These are phyloP conservation scores for Scedosporium aurantiacum DNA, from an alignment of 2,329 filamentous ascomycete genomes.

Conservation along the genomic window DNA sequence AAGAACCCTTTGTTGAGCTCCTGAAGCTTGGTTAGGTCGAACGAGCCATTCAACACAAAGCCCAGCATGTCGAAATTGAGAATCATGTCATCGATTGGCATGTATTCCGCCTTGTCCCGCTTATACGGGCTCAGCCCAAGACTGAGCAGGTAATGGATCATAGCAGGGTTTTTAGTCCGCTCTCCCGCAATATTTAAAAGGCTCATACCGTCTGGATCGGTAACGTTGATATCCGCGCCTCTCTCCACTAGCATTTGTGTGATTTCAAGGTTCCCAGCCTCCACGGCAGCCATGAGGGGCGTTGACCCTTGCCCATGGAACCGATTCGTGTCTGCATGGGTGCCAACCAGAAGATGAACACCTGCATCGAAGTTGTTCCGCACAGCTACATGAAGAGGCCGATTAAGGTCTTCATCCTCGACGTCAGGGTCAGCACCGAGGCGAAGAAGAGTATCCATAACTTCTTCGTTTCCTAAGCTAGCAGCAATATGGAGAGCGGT, in stretches of 20 bases:
- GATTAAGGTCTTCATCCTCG: conserved; percentile 1
- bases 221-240: background rate
- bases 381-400: conserved; percentile 1
- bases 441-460: background rate
- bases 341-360: background rate
- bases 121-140: conserved; percentile 9
- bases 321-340: background rate
- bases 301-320: conserved; percentile 3
- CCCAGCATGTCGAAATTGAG: conserved; percentile 80
- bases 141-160: conserved; percentile 9
- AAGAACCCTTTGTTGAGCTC: conserved; percentile 6
- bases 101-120: conserved; percentile 6
- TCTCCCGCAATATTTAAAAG: conserved; percentile 6
- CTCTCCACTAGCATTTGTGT: background rate
- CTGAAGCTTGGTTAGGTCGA: conserved; percentile 8
- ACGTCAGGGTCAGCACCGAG: conserved; percentile 1
- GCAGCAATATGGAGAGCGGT: conserved; percentile 2
- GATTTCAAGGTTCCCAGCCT: background rate
- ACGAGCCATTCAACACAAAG: conserved; percentile 75
- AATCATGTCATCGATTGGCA: conserved; percentile 8
- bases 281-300: conserved; percentile 7
- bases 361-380: background rate
- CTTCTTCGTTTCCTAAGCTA: background rate
- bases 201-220: conserved; percentile 2
- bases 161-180: conserved; percentile 5